A percentile compares a stretch with the other conserved stretches of the same genome.
Evolutionary conservation across 805 yeast species (phyloP).

Genomic region (Suhomyces prunicola): DNA sequence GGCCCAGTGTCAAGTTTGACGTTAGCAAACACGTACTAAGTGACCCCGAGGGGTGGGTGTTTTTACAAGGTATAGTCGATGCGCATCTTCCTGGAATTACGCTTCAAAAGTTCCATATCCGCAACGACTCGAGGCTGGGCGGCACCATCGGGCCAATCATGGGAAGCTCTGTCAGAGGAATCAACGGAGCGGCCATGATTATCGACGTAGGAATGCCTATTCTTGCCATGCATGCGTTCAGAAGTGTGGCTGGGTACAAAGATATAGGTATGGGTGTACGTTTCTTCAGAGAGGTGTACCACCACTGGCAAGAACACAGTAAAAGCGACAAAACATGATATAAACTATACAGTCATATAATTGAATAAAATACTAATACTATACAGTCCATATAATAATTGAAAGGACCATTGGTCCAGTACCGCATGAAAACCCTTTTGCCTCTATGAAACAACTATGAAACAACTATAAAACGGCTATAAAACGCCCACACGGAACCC

Average conservation of each 20-base stretch:
- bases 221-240: constrained; percentile 41
- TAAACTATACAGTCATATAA: too few relatives aligned
- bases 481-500: too few relatives aligned
- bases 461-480: too few relatives aligned
- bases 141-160: constrained; percentile 43
- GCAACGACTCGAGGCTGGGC: constrained; percentile 41
- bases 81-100: constrained; percentile 17
- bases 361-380: too few relatives aligned
- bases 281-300: constrained; percentile 30
- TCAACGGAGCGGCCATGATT: constrained; percentile 29
- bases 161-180: constrained; percentile 24
- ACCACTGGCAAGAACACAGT: constrained; percentile 17
- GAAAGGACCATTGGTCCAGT: too few relatives aligned
- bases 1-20: constrained; percentile 36
- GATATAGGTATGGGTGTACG: constrained; percentile 38
- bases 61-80: constrained; percentile 24
- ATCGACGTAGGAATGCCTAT: constrained; percentile 43
- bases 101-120: constrained; percentile 38
- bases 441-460: too few relatives aligned
- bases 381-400: too few relatives aligned
- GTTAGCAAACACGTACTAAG: constrained; percentile 37
- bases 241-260: constrained; percentile 36
- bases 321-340: too few relatives aligned
- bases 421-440: too few relatives aligned
- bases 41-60: constrained; percentile 28